Base-by-base conservation (phyloP, 169 alveolate species). In the Besnoitia besnoiti region DNA sequence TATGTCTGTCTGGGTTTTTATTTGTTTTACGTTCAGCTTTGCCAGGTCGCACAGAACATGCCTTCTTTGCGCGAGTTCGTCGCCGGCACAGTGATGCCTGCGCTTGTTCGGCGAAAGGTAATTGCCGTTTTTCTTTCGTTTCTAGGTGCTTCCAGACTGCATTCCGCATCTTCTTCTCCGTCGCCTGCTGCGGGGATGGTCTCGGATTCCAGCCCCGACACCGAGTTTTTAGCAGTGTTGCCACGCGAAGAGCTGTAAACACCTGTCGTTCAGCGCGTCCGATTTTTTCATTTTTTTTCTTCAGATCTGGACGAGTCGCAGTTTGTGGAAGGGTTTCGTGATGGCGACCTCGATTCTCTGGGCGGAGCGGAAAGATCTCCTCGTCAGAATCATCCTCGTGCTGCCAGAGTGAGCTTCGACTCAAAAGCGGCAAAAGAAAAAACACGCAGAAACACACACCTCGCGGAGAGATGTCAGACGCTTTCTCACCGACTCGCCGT, bases 281-380 rank as follows among this genome's bases (percentile, higher is more conserved):
- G n/a, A n/a, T n/a, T n/a, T n/a, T n/a, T n/a, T n/a, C n/a, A n/a
- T 49, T 27, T 7, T 61, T 14, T 8, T 10, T 30, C n/a, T 14
- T 30, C 59, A 77, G 87, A 44, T 77, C 55, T 77, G 87, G 87
- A 77, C 49, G 16, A 77, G 30, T 35, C n/a, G 40, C 37, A 77
- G 87, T 30, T 42, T 77, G 40, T 77, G 87, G 87, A 77, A 77
- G 30, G 87, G 87, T 37, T 77, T 77, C 40, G 87, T 77, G 40
- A 77, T 77, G 87, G 87, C 87, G 16, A 42, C 55, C 37, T 77
- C 87, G 59, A 77, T 77, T 44, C 59, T 77, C 59, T 77, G 87
- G 87, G 59, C 55, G 37, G 87, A 77, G 59, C 87, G 21, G 55
- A 77, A 77, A 39, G 87, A 77, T 16, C 59, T 77, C 50, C 55